Conservation (phyloP, 345 rosid genomes). For the Turritis glabra region DNA sequence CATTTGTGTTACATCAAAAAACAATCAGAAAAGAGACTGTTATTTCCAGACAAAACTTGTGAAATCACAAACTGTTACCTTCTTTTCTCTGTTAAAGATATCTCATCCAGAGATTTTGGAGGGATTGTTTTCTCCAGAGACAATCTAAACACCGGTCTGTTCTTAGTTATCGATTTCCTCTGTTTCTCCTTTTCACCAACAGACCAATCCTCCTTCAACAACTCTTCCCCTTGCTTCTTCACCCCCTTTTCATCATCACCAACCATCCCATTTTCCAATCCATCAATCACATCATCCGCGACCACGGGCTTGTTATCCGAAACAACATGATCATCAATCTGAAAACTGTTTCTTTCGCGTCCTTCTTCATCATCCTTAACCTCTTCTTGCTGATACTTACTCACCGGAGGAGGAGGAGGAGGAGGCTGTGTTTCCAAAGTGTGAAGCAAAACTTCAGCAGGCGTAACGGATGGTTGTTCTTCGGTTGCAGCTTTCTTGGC, state of each 20-base stretch:
- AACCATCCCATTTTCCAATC: neutral
- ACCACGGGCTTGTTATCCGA: neutral
- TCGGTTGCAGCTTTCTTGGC: slow-evolving; percentile 61
- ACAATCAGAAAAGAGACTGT: slow-evolving; percentile 5
- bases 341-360: neutral
- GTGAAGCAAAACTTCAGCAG: slow-evolving; percentile 37
- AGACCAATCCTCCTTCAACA: slow-evolving; percentile 20
- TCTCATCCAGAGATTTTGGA: slow-evolving; percentile 11
- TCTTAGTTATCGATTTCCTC: slow-evolving; percentile 31
- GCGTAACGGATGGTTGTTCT: slow-evolving; percentile 19
- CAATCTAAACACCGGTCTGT: slow-evolving; percentile 41
- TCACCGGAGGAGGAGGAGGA: neutral
- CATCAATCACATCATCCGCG: neutral
- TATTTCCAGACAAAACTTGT: neutral
- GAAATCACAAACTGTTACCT: slow-evolving; percentile 26
- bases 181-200: slow-evolving; percentile 24
- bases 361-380: neutral
- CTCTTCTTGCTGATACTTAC: neutral
- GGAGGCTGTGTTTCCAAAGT: slow-evolving; percentile 39
- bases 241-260: slow-evolving; percentile 9
- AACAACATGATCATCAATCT: neutral
- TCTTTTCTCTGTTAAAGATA: slow-evolving; percentile 25
- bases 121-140: slow-evolving; percentile 39
- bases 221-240: slow-evolving; percentile 8
- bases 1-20: neutral